Conservation (phyloP, 2,329 filamentous ascomycete genomes). For the Curvularia eragrostidis region DNA sequence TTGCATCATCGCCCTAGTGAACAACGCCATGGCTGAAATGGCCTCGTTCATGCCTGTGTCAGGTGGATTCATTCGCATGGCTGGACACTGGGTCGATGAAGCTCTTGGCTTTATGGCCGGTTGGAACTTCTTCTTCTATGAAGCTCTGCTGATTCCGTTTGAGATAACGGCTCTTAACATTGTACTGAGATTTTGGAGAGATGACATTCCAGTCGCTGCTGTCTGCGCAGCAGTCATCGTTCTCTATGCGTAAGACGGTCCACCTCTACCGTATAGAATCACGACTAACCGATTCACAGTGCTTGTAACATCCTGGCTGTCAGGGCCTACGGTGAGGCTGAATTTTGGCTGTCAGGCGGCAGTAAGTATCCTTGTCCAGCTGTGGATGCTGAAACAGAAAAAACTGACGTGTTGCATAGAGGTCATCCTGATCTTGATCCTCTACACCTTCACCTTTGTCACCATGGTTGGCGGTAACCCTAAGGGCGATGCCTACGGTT, state of each 20-base stretch:
- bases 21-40: conserved; percentile 72
- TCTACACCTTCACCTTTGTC: conserved; percentile 57
- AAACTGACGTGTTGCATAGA: conserved; percentile 35
- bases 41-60: conserved; percentile 66
- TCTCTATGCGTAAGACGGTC: conserved; percentile 50
- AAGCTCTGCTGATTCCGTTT: conserved; percentile 59
- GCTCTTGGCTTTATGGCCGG: conserved; percentile 65
- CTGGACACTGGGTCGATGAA: conserved; percentile 71
- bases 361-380: background rate
- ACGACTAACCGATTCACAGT: conserved; percentile 41
- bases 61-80: conserved; percentile 69
- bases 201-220: conserved; percentile 53
- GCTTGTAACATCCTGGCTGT: conserved; percentile 57
- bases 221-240: conserved; percentile 53
- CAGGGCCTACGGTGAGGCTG: conserved; percentile 53
- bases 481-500: conserved; percentile 51
- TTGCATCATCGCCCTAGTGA: conserved; percentile 65
- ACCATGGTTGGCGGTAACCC: conserved; percentile 57
- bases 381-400: background rate
- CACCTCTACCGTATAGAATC: background rate
- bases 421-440: conserved; percentile 54
- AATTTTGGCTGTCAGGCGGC: conserved; percentile 55
- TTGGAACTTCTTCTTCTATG: conserved; percentile 61
- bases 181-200: conserved; percentile 53
- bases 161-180: conserved; percentile 58